Conservation (phyloP, 345 rosid species). For the Mallotus nudiflorus region DNA sequence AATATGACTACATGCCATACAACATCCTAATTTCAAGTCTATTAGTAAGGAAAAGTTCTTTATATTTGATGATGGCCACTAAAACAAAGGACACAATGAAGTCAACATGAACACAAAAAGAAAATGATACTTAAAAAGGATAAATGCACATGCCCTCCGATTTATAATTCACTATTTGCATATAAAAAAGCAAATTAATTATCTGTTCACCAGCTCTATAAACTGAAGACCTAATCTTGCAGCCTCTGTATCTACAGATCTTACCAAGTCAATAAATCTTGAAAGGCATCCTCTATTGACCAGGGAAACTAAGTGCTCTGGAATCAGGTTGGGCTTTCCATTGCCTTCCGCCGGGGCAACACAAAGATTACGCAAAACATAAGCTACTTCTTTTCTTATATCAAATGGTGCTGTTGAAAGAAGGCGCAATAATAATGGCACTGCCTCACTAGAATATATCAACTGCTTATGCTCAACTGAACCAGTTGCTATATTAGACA, state of each 20-base stretch:
- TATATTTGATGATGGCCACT: too few species aligned
- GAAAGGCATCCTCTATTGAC: slow-evolving; percentile 75
- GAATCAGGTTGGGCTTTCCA: slow-evolving; percentile 61
- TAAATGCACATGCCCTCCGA: too few species aligned
- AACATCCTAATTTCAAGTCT: too few species aligned
- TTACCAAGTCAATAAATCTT: slow-evolving; percentile 78
- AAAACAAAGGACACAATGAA: too few species aligned
- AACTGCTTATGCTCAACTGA: slow-evolving; percentile 78
- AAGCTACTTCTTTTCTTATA: slow-evolving; percentile 86
- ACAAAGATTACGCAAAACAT: slow-evolving; percentile 92
- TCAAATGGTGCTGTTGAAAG: slow-evolving; percentile 82
- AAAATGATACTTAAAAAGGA: too few species aligned
- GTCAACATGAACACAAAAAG: too few species aligned
- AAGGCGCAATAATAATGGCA: slow-evolving; percentile 62
- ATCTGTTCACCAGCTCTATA: slow-evolving; percentile 80
- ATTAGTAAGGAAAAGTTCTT: too few species aligned
- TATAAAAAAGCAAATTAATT: neutral
- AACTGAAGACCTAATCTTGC: slow-evolving; percentile 93
- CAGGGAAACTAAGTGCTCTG: slow-evolving; percentile 74
- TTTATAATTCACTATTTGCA: neutral
- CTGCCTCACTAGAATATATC: slow-evolving; percentile 69
- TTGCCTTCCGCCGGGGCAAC: slow-evolving; percentile 74
- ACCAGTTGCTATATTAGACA: slow-evolving; percentile 93
- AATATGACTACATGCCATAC: too few species aligned
- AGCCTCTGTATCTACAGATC: slow-evolving; percentile 84